Percentiles rank a stretch among this genome's conserved stretches.
phyloP scores from a whole-genome alignment of 1,284 basidiomycete genomes.

The Sutorius eximius region DNA sequence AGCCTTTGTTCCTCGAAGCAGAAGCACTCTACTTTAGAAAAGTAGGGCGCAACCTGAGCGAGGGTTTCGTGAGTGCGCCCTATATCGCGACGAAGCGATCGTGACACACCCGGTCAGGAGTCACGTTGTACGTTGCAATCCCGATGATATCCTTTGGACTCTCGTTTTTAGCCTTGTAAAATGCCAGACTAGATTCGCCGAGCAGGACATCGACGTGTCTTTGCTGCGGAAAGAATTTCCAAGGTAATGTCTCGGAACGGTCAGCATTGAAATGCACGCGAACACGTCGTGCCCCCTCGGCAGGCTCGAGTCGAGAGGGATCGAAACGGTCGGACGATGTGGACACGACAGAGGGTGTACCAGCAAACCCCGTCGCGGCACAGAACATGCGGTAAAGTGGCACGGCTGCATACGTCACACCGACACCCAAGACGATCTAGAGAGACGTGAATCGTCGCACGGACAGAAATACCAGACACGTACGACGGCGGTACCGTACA shows the following conservation, averaged over 20 bases:
- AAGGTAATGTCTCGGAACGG: slow-evolving; percentile 84
- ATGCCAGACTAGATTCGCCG: slow-evolving; percentile 95
- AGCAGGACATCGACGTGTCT: slow-evolving; percentile 89
- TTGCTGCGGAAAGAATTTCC: slow-evolving; percentile 92
- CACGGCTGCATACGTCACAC: slow-evolving; percentile 93
- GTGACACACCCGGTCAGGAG: slow-evolving; percentile 78
- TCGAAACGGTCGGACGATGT: slow-evolving; percentile 74
- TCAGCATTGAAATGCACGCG: slow-evolving; percentile 97
- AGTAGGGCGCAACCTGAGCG: slow-evolving; percentile 92
- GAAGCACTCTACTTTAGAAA: slow-evolving; percentile 99
- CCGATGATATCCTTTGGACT: slow-evolving; percentile 90
- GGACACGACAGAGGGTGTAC: slow-evolving; percentile 79
- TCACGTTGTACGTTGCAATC: slow-evolving; percentile 98
- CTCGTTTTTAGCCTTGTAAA: slow-evolving; percentile 92
- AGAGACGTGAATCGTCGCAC: slow-evolving; percentile 1
- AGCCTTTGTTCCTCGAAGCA: slow-evolving; percentile 99
- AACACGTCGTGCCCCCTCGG: slow-evolving; percentile 72
- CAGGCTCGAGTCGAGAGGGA: slow-evolving; percentile 78
- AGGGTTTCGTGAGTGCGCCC: not conserved
- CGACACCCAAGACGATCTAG: slow-evolving; percentile 79
- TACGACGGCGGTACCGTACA: slow-evolving; percentile 81
- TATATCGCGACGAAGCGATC: not conserved
- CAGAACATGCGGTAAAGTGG: slow-evolving; percentile 98
- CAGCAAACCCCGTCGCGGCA: slow-evolving; percentile 94
- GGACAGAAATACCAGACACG: slow-evolving; percentile 28